Percentiles rank a stretch among this genome's conserved stretches.
phyloP scores from a whole-genome alignment of 768 basidiomycete genomes.

The Crepidotus variabilis region DNA sequence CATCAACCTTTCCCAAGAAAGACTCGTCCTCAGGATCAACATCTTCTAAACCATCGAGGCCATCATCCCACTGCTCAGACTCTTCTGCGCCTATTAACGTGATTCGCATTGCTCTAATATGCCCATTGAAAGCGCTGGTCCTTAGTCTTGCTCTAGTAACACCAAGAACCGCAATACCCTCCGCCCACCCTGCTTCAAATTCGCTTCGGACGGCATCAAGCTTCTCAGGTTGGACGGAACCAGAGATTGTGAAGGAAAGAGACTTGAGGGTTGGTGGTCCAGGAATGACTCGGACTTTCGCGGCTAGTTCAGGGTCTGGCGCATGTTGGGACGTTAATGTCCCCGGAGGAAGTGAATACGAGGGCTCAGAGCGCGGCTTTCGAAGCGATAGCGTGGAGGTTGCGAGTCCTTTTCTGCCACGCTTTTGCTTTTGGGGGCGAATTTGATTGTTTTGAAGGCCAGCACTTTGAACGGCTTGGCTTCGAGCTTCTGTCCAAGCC shows the following conservation, averaged over 20 bases:
- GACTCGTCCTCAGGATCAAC: conserved; percentile 25
- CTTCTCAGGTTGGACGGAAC: conserved; percentile 26
- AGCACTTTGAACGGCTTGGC: conserved; percentile 8
- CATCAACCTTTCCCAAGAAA: conserved; percentile 22
- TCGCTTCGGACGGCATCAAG: conserved; percentile 40
- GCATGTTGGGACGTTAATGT: not conserved
- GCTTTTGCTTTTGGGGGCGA: conserved; percentile 20
- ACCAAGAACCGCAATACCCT: conserved; percentile 51
- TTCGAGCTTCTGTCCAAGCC: conserved; percentile 38
- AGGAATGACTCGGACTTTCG: conserved; percentile 56
- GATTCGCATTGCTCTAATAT: conserved; percentile 38
- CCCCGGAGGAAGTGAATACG: conserved; percentile 9
- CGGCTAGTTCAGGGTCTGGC: not conserved
- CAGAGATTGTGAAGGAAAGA: conserved; percentile 39
- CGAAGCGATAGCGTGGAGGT: conserved; percentile 62
- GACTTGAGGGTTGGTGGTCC: conserved; percentile 45
- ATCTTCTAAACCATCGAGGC: conserved; percentile 33
- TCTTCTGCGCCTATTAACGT: conserved; percentile 8
- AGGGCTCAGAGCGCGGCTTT: conserved; percentile 15
- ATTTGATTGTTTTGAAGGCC: conserved; percentile 2
- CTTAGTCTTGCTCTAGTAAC: conserved; percentile 43
- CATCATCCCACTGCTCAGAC: conserved; percentile 20
- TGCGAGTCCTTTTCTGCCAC: conserved; percentile 61
- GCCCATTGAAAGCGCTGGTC: conserved; percentile 43
- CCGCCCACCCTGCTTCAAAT: conserved; percentile 62